These are phyloP conservation scores for Tanozyma kutaoensis DNA, from an alignment of 805 yeast genomes.

Conservation along the genomic window DNA sequence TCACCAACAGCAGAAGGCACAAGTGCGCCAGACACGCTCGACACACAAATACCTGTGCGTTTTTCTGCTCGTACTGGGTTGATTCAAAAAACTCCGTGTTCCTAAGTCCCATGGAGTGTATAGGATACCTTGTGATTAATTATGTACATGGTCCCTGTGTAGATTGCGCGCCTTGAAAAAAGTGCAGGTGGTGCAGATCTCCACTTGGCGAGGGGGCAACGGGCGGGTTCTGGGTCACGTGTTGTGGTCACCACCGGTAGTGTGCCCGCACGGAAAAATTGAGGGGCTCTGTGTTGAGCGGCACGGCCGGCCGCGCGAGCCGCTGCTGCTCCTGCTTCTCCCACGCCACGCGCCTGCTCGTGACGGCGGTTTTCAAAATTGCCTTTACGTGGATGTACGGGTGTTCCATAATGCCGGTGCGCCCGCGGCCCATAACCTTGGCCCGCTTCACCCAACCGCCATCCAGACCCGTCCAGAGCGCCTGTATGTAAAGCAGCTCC, in stretches of 20 bases:
- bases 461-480: conserved; percentile 88
- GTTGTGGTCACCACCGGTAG: conserved; percentile 30
- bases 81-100: conserved; percentile 25
- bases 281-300: conserved; percentile 30
- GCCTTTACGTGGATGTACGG: conserved; percentile 73
- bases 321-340: conserved; percentile 38
- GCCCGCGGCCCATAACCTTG: conserved; percentile 84
- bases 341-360: conserved; percentile 44
- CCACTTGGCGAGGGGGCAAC: too few species aligned
- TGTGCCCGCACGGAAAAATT: conserved; percentile 27
- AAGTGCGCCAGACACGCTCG: conserved; percentile 26
- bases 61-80: conserved; percentile 19
- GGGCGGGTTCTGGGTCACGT: too few species aligned
- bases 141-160: too few species aligned
- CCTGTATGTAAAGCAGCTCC: conserved; percentile 55
- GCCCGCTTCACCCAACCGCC: conserved; percentile 58
- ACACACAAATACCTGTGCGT: conserved; percentile 26
- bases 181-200: too few species aligned
- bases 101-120: conserved; percentile 28
- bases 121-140: too few species aligned
- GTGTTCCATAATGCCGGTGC: conserved; percentile 67
- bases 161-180: too few species aligned
- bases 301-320: conserved; percentile 39
- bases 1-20: conserved; percentile 20
- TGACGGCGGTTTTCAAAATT: conserved; percentile 55